Conservation (phyloP, 1,139 yeast genomes). For the Saccharomyces pastorianus region DNA sequence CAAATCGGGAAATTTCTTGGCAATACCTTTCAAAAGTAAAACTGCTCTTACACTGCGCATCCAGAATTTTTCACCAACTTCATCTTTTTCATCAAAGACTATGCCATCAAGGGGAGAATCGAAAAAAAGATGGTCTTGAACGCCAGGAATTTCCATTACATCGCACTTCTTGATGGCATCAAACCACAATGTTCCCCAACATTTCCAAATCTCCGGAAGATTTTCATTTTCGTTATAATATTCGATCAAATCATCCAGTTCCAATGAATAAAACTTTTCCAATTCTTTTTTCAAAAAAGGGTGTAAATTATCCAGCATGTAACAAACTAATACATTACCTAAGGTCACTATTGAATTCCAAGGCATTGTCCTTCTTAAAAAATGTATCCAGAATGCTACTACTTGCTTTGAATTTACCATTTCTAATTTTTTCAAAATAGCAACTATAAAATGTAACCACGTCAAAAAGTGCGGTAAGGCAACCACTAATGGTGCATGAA, state of each 20-base stretch:
- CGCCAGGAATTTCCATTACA: constrained; percentile 51
- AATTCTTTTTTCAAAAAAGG: constrained; percentile 19
- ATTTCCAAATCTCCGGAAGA: constrained; percentile 70
- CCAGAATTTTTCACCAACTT: constrained; percentile 31
- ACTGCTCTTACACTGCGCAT: constrained; percentile 27
- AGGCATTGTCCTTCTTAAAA: constrained; percentile 48
- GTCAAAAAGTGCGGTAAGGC: constrained; percentile 64
- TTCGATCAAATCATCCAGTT: constrained; percentile 32
- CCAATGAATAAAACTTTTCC: constrained; percentile 15
- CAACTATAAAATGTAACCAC: constrained; percentile 59
- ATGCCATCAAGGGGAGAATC: constrained; percentile 65
- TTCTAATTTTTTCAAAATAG: constrained; percentile 51
- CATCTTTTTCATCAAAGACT: constrained; percentile 36
- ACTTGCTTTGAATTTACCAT: constrained; percentile 24
- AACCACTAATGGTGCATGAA: constrained; percentile 62
- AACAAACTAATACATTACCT: constrained; percentile 40
- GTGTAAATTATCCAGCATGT: constrained; percentile 21
- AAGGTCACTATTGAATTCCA: constrained; percentile 59
- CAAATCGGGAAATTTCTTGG: constrained; percentile 17
- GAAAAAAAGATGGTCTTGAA: constrained; percentile 45
- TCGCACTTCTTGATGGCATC: constrained; percentile 41
- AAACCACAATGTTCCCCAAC: constrained; percentile 81
- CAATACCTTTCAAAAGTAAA: constrained; percentile 24
- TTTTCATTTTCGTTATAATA: constrained; percentile 50
- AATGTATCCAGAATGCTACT: constrained; percentile 42